Conservation (phyloP, 257 asterid species). For the Ballota nigra region DNA sequence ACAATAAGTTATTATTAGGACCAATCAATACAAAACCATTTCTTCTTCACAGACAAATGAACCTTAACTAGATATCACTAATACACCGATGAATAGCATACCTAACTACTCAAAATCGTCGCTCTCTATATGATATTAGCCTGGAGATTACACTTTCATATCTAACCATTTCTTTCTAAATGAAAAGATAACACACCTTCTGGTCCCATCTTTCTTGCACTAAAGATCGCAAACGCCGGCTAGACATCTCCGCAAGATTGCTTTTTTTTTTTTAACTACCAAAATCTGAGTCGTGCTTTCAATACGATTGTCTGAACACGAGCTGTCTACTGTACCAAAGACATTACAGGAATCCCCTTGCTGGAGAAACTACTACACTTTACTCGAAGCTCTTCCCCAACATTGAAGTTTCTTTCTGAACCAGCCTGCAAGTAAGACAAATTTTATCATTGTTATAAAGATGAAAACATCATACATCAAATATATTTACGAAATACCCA, state of each 20-base stretch:
- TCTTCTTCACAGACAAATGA: background rate
- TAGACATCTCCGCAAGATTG: background rate
- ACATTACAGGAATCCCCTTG: slow-evolving; percentile 86
- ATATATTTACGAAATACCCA: background rate
- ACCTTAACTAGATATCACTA: slow-evolving; percentile 5
- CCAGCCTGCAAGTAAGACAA: slow-evolving; percentile 44
- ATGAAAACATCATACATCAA: background rate
- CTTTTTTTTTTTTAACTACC: background rate
- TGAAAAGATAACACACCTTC: background rate
- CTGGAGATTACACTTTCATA: background rate
- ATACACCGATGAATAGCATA: background rate
- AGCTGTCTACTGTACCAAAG: slow-evolving; percentile 44
- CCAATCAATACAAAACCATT: background rate
- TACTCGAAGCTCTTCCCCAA: slow-evolving; percentile 70
- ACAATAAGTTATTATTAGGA: background rate
- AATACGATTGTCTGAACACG: background rate
- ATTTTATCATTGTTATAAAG: background rate
- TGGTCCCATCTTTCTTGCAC: background rate
- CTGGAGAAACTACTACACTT: slow-evolving; percentile 74
- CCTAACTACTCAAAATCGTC: slow-evolving; percentile 28
- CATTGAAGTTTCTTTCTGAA: slow-evolving; percentile 42
- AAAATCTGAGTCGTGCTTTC: background rate
- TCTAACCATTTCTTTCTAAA: background rate
- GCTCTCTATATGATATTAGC: slow-evolving; percentile 2
- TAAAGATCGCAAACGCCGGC: background rate